These are phyloP conservation scores for Mimosa bimucronata DNA, from an alignment of 306 rosid species.

Conservation along the genomic window DNA sequence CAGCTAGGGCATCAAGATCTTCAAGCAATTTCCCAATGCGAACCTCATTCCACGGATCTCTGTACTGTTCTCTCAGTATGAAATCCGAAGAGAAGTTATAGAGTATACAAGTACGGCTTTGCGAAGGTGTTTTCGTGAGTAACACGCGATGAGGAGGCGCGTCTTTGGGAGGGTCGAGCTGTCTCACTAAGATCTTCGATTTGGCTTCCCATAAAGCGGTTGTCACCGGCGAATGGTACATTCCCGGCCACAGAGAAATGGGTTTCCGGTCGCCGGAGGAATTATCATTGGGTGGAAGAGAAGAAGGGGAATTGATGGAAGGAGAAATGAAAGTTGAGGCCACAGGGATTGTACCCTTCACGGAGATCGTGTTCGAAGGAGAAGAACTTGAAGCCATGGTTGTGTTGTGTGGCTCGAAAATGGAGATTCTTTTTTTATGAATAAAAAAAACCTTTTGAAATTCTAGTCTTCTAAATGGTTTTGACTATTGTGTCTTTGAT, in stretches of 20 bases:
- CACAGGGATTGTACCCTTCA: slow-evolving; percentile 75
- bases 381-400: slow-evolving; percentile 63
- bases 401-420: not conserved
- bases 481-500: too few relatives aligned
- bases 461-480: too few relatives aligned
- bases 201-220: slow-evolving; percentile 90
- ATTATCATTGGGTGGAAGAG: slow-evolving; percentile 25
- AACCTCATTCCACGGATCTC: slow-evolving; percentile 92
- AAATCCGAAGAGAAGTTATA: slow-evolving; percentile 78
- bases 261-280: slow-evolving; percentile 53
- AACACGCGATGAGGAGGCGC: slow-evolving; percentile 84
- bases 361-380: slow-evolving; percentile 59
- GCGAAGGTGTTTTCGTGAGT: slow-evolving; percentile 75
- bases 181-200: slow-evolving; percentile 61
- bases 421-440: not conserved
- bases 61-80: slow-evolving; percentile 80
- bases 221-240: slow-evolving; percentile 95
- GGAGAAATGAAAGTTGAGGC: slow-evolving; percentile 42
- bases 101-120: slow-evolving; percentile 70
- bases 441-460: not conserved
- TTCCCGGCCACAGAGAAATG: slow-evolving; percentile 88
- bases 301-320: not conserved
- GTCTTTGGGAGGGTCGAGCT: slow-evolving; percentile 78
- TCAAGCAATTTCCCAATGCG: slow-evolving; percentile 86
- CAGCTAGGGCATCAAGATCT: slow-evolving; percentile 94